These are phyloP conservation scores for Prunella vulgaris DNA, from an alignment of 257 asterid genomes.

Conservation along the genomic window DNA sequence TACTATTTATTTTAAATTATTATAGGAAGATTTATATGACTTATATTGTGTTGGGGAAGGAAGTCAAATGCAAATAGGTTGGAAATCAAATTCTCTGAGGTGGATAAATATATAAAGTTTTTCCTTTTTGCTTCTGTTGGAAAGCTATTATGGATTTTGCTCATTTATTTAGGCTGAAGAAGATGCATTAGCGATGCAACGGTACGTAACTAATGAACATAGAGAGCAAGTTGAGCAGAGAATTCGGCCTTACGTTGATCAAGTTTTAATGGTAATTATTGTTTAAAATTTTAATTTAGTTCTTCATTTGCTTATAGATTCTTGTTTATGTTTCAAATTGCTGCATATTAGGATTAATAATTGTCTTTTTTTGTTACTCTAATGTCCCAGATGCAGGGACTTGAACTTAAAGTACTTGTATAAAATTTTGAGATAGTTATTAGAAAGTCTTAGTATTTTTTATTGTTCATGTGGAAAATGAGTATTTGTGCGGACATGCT, in stretches of 20 bases:
- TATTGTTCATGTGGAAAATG: background rate
- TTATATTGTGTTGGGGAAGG: background rate
- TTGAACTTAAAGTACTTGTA: background rate
- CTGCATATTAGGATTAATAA: background rate
- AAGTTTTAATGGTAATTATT: constrained; percentile 62
- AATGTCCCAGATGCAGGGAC: constrained; percentile 5
- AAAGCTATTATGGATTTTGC: constrained; percentile 5
- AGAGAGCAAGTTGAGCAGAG: constrained; percentile 57
- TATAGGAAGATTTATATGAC: background rate
- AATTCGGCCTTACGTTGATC: constrained; percentile 62
- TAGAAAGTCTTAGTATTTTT: background rate
- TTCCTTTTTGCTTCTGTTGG: constrained; percentile 10
- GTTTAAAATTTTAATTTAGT: constrained; percentile 7
- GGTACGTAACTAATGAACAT: constrained; percentile 49
- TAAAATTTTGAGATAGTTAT: constrained; percentile 13
- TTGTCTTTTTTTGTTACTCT: background rate
- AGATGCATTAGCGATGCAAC: constrained; percentile 89
- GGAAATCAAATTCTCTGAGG: background rate
- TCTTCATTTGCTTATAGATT: background rate
- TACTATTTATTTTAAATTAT: background rate
- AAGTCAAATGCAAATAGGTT: background rate
- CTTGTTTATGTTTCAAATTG: background rate
- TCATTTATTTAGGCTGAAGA: constrained; percentile 74
- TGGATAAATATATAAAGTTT: constrained; percentile 5
- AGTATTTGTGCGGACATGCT: constrained; percentile 17